A percentile compares a stretch with the other conserved stretches of the same genome.
These are phyloP conservation scores for Domatiomyces globalis DNA, from an alignment of 2,329 filamentous ascomycete genomes.

Conservation along the genomic window DNA sequence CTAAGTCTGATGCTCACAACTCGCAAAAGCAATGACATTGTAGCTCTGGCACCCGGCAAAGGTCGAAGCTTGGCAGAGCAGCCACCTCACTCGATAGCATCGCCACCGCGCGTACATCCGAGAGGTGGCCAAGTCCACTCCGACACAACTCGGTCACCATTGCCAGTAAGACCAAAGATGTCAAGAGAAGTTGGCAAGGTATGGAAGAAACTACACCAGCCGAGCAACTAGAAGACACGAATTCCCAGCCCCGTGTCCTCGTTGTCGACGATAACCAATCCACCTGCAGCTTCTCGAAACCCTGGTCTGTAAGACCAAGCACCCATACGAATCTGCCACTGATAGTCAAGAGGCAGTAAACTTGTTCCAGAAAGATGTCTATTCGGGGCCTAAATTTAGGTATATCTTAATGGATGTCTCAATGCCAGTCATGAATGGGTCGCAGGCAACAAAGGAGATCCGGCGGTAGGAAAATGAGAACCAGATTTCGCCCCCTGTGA, in stretches of 20 bases:
- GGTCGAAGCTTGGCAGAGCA: neutral
- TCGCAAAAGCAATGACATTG: neutral
- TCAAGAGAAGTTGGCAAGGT: neutral
- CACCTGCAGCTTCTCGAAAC: constrained; percentile 33
- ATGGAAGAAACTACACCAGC: neutral
- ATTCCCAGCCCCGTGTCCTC: constrained; percentile 21
- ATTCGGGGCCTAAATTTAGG: constrained; percentile 24
- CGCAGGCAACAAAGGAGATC: constrained; percentile 34
- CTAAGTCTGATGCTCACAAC: neutral
- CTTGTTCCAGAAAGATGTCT: constrained; percentile 18
- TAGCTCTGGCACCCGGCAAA: neutral
- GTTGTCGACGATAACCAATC: constrained; percentile 35
- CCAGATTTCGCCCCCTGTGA: constrained; percentile 21
- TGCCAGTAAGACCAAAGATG: neutral
- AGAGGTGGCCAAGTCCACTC: neutral
- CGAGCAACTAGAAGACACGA: neutral
- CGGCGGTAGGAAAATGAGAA: constrained; percentile 28
- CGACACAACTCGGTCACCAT: neutral
- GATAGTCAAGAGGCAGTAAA: constrained; percentile 32
- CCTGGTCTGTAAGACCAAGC: constrained; percentile 27
- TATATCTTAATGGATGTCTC: constrained; percentile 36
- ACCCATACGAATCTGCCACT: constrained; percentile 26
- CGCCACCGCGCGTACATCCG: neutral
- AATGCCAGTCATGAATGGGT: constrained; percentile 37
- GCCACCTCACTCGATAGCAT: neutral